phyloP scores from a whole-genome alignment of 2,329 filamentous ascomycete genomes.

The Ambrosiella xylebori region DNA sequence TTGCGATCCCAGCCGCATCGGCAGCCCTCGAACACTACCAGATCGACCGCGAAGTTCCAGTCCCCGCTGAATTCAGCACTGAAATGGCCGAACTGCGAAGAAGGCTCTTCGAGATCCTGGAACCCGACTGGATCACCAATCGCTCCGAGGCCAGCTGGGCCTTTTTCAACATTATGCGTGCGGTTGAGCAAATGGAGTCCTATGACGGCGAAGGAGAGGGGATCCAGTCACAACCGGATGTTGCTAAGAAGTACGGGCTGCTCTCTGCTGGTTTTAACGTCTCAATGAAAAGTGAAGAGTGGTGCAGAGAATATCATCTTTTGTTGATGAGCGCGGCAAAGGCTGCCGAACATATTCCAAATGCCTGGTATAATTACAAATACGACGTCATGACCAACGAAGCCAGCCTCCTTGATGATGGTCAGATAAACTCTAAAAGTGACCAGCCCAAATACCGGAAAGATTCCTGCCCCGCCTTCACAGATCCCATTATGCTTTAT shows the following conservation, averaged over 20 bases:
- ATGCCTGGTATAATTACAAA: slow-evolving; percentile 47
- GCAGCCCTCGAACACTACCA: slow-evolving; percentile 7
- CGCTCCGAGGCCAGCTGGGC: slow-evolving; percentile 3
- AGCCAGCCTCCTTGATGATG: slow-evolving; percentile 37
- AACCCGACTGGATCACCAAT: slow-evolving; percentile 3
- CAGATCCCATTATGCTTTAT: slow-evolving; percentile 60
- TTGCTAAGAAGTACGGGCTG: slow-evolving; percentile 7
- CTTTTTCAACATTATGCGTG: slow-evolving; percentile 2
- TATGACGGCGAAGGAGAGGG: slow-evolving; percentile 11
- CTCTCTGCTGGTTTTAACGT: slow-evolving; percentile 40
- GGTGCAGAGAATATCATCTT: slow-evolving; percentile 75
- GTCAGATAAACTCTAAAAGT: slow-evolving; percentile 69
- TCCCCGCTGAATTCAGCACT: slow-evolving; percentile 7
- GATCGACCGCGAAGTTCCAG: slow-evolving; percentile 9
- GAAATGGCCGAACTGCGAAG: slow-evolving; percentile 1
- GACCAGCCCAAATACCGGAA: slow-evolving; percentile 34
- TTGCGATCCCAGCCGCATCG: slow-evolving; percentile 5
- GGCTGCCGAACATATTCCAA: slow-evolving; percentile 65
- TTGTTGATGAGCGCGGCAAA: slow-evolving; percentile 60
- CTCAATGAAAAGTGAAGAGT: slow-evolving; percentile 59
- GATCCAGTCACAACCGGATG: slow-evolving; percentile 6
- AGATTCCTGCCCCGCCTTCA: slow-evolving; percentile 48
- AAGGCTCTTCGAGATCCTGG: slow-evolving; percentile 7
- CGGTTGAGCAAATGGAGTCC: slow-evolving; percentile 8
- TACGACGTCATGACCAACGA: slow-evolving; percentile 41